phyloP scores from a whole-genome alignment of 305 asterid genomes.

The Petunia hybrid region DNA sequence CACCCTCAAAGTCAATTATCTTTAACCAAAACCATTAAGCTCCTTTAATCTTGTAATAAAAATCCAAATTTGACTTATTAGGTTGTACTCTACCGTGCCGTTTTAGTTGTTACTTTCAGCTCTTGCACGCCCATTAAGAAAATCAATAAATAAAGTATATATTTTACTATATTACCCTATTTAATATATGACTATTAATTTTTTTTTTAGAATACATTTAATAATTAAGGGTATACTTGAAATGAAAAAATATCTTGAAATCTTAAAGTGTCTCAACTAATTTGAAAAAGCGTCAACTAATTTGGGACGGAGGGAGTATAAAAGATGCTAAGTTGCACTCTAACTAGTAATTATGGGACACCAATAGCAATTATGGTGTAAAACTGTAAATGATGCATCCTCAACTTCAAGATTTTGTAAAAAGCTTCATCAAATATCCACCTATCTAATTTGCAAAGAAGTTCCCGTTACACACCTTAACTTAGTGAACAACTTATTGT shows the following conservation, averaged over 20 bases:
- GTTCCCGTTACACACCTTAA: background rate
- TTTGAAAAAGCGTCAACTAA: too few species aligned
- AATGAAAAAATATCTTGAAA: too few species aligned
- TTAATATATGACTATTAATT: too few species aligned
- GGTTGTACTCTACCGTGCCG: background rate
- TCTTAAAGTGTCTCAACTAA: too few species aligned
- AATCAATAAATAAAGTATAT: too few species aligned
- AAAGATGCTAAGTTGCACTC: background rate
- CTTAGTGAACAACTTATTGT: background rate
- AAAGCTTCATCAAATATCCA: background rate
- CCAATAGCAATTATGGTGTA: background rate
- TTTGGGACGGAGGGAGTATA: background rate
- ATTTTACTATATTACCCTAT: too few species aligned
- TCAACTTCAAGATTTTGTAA: background rate
- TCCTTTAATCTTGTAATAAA: background rate
- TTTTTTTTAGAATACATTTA: too few species aligned
- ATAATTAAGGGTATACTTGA: too few species aligned
- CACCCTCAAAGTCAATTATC: slow-evolving; percentile 32
- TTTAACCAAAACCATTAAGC: slow-evolving; percentile 22
- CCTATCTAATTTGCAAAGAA: background rate
- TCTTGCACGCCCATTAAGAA: too few species aligned
- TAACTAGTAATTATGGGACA: background rate
- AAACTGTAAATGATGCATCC: background rate
- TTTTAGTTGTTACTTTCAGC: too few species aligned
- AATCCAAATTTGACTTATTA: background rate